These are phyloP conservation scores for Populus ilicifolia DNA, from an alignment of 345 rosid species.

Conservation along the genomic window DNA sequence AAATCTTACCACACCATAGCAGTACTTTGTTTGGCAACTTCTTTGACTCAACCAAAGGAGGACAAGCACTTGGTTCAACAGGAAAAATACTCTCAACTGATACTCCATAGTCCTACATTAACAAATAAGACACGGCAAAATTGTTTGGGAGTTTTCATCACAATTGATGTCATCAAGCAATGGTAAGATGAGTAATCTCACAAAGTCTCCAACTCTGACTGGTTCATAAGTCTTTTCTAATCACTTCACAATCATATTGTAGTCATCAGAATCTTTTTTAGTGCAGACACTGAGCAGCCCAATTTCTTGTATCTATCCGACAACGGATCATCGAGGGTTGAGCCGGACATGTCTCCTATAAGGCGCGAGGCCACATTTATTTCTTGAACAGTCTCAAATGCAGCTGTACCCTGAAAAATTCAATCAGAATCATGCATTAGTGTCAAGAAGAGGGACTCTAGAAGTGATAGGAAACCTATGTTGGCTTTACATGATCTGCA, in stretches of 20 bases:
- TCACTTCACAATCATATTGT: conserved; percentile 66
- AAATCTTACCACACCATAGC: conserved; percentile 71
- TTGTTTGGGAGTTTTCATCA: not conserved
- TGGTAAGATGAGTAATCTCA: conserved; percentile 17
- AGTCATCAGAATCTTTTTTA: conserved; percentile 68
- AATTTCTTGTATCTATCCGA: conserved; percentile 51
- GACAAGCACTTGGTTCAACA: conserved; percentile 48
- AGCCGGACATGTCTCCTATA: conserved; percentile 62
- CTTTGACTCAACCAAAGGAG: conserved; percentile 62
- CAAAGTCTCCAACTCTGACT: conserved; percentile 60
- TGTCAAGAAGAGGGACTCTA: not conserved
- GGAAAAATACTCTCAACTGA: conserved; percentile 57
- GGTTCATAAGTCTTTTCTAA: conserved; percentile 71
- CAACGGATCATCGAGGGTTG: conserved; percentile 68
- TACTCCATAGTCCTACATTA: conserved; percentile 53
- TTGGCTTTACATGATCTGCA: conserved; percentile 57
- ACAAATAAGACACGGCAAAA: not conserved
- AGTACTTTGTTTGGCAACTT: conserved; percentile 63
- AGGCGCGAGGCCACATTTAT: conserved; percentile 66
- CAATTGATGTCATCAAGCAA: not conserved
- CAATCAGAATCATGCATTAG: not conserved
- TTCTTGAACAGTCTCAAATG: conserved; percentile 61
- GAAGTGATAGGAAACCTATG: not conserved
- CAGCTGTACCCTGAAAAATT: conserved; percentile 51
- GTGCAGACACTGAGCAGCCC: conserved; percentile 50